Base-by-base conservation (phyloP, 225 moss, liverwort and hornwort species). In the Climacium dendroides region DNA sequence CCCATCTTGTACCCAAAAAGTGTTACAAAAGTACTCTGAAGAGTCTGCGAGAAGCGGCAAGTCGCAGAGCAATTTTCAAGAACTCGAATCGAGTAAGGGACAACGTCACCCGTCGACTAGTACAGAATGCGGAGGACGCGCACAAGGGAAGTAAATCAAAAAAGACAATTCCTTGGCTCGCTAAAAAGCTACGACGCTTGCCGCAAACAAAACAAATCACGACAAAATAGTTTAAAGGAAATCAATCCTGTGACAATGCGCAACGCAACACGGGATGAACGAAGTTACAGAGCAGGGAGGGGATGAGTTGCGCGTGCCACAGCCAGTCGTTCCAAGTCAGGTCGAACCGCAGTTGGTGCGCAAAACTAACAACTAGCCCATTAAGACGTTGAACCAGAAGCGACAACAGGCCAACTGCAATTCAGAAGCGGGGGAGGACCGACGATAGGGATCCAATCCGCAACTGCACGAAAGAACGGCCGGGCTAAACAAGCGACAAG, bases 1-100 rank as follows among this genome's bases (percentile, higher is more conserved):
- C 96, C 96, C 97, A 96, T 97, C 48, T 81, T 28, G 84, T 53
- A 58, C 35, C 23, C 50, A 41, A 18, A 10, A 30, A 67, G 23
- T 18, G 35, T 39, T 60, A 18, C 60, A 32, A n/a, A 86, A 72
- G 10, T 12, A 53, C 74, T 86, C 45, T 58, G 17, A 63, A 54
- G 24, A 45, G 18, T 45, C 55, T 15, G 20, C 24, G 23, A 61
- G 55, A 32, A 80, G 53, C 74, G 39, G 60, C 53, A 60, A 90
- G 59, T 18, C 59, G 60, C 84, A 59, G 35, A 45, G 17, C 15
- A 23, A 70, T 52, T 39, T 35, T 19, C 35, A 35, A 65, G 20
- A 75, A 57, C 81, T 89, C 81, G 25, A n/a, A 82, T 69, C 50
- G 35, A 18, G 75, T 25, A 41, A 32, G 32, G 11, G 48, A 37